These are phyloP conservation scores for Sistotremastrum niveocremeum DNA, from an alignment of 768 basidiomycete species.

Conservation along the genomic window DNA sequence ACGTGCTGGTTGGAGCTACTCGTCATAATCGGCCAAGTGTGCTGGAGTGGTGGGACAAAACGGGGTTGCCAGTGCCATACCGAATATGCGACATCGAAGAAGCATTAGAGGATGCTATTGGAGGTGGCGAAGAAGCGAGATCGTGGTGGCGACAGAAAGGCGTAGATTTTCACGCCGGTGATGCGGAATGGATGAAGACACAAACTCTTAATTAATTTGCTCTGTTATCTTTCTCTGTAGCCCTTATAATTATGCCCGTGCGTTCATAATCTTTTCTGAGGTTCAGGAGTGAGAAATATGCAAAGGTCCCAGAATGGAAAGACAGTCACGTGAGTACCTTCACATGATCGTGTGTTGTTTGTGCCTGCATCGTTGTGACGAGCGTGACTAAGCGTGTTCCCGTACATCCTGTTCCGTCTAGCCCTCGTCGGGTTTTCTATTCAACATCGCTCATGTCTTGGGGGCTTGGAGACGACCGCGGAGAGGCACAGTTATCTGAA, in stretches of 20 bases:
- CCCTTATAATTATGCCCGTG: not conserved
- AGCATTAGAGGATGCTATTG: constrained; percentile 77
- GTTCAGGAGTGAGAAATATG: no score
- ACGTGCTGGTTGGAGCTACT: constrained; percentile 68
- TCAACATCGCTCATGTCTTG: no score
- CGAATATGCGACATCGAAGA: constrained; percentile 88
- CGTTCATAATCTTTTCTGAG: no score
- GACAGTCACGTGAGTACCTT: no score
- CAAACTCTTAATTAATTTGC: constrained; percentile 49
- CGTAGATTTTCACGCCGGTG: constrained; percentile 70
- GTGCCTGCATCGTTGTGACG: no score
- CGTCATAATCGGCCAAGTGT: constrained; percentile 71
- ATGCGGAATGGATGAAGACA: constrained; percentile 81
- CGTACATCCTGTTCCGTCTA: no score
- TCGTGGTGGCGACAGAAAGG: constrained; percentile 76
- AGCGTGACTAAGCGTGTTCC: no score
- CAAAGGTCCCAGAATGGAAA: no score
- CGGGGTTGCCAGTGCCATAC: constrained; percentile 68
- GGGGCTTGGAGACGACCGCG: no score
- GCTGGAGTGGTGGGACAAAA: constrained; percentile 80
- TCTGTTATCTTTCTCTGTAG: not conserved
- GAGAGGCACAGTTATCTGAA: no score
- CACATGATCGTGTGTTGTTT: no score
- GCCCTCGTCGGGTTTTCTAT: no score
- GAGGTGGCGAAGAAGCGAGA: constrained; percentile 61